phyloP scores from a whole-genome alignment of 2,329 filamentous ascomycete species.

The Neopestalotiopsis clavispora region DNA sequence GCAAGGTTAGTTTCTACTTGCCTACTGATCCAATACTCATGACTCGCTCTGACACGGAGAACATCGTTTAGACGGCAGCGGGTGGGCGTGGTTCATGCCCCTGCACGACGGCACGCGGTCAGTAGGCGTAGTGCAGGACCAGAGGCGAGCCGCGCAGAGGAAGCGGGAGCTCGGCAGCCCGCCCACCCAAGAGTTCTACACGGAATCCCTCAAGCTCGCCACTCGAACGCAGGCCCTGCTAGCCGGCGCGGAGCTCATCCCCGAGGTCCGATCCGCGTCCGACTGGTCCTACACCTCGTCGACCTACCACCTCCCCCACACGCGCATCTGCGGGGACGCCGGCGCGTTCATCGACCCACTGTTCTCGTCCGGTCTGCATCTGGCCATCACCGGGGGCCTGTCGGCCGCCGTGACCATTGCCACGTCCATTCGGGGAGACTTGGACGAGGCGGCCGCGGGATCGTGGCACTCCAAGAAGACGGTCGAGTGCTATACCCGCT shows the following conservation, averaged over 20 bases:
- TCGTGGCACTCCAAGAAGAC: slow-evolving; percentile 50
- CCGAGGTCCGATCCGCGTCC: slow-evolving; percentile 42
- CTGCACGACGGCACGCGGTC: slow-evolving; percentile 51
- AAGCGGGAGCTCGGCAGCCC: slow-evolving; percentile 35
- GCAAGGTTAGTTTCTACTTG: slow-evolving; percentile 25
- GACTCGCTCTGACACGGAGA: background rate
- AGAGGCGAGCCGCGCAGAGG: slow-evolving; percentile 39
- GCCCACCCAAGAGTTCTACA: slow-evolving; percentile 37
- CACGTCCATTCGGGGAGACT: slow-evolving; percentile 43
- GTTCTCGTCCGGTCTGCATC: slow-evolving; percentile 53
- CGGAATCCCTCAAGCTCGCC: slow-evolving; percentile 36
- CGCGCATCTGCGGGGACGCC: slow-evolving; percentile 50
- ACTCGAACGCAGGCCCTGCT: slow-evolving; percentile 39
- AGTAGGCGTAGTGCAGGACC: slow-evolving; percentile 47
- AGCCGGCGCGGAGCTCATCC: slow-evolving; percentile 35
- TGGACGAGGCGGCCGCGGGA: slow-evolving; percentile 40
- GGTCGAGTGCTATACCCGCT: slow-evolving; percentile 50
- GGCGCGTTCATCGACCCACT: slow-evolving; percentile 55
- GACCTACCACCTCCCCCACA: slow-evolving; percentile 43
- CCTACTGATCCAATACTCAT: background rate
- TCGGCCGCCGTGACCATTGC: slow-evolving; percentile 50
- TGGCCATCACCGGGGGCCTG: slow-evolving; percentile 47
- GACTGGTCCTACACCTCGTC: slow-evolving; percentile 54
- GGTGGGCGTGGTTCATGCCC: slow-evolving; percentile 57
- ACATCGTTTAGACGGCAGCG: slow-evolving; percentile 43